These are phyloP conservation scores for Lecanosticta acicola DNA, from an alignment of 2,329 filamentous ascomycete genomes.

Conservation along the genomic window DNA sequence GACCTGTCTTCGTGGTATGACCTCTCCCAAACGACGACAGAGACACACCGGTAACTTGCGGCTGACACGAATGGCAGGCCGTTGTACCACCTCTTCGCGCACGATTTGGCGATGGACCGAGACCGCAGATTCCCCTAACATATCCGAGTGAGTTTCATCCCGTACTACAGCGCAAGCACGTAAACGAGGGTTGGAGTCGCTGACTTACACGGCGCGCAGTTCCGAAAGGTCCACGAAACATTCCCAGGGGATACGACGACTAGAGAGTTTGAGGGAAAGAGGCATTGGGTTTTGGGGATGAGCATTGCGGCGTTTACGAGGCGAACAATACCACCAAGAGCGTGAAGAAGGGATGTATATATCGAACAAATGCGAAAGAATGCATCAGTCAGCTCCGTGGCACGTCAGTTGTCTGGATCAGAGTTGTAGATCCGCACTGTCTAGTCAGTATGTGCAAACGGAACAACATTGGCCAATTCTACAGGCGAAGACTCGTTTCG, in stretches of 20 bases:
- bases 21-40: neutral
- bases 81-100: conserved; percentile 68
- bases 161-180: neutral
- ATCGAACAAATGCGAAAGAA: neutral
- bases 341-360: conserved; percentile 2
- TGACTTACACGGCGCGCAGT: conserved; percentile 31
- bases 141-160: conserved; percentile 73
- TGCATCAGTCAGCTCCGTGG: too few species aligned
- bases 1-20: conserved; percentile 59
- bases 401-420: too few species aligned
- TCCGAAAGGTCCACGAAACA: conserved; percentile 43
- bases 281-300: neutral
- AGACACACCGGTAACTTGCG: too few species aligned
- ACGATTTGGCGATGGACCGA: conserved; percentile 66
- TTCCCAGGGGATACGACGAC: conserved; percentile 45
- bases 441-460: too few species aligned
- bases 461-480: too few species aligned
- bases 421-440: too few species aligned
- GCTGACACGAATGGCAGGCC: conserved; percentile 32
- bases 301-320: conserved; percentile 2
- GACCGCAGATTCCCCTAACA: conserved; percentile 71
- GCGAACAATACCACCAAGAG: neutral
- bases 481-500: too few species aligned
- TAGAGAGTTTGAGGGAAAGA: conserved; percentile 11
- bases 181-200: neutral